These are phyloP conservation scores for Arachnomyces sp. DNA, from an alignment of 2,329 filamentous ascomycete species.

Conservation along the genomic window DNA sequence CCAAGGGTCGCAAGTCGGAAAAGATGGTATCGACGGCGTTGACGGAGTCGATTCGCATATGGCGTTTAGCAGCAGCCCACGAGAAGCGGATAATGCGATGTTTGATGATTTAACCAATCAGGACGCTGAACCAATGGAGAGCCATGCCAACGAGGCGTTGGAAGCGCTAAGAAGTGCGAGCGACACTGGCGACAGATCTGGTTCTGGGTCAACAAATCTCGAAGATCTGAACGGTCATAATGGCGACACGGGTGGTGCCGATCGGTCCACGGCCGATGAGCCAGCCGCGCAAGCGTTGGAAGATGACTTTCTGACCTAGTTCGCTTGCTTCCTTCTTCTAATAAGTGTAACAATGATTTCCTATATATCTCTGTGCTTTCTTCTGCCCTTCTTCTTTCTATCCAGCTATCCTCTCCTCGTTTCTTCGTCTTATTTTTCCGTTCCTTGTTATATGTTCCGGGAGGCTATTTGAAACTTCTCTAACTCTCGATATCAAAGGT, in stretches of 20 bases:
- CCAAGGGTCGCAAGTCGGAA: constrained; percentile 11
- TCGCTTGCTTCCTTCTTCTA: constrained; percentile 3
- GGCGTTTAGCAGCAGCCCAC: constrained; percentile 31
- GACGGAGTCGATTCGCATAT: constrained; percentile 24
- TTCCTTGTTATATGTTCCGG: constrained; percentile 1
- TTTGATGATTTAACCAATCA: constrained; percentile 41
- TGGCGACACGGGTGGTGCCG: constrained; percentile 18
- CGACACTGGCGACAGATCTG: constrained; percentile 26
- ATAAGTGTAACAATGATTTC: neutral
- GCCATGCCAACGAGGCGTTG: constrained; percentile 40
- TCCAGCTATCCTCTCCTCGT: constrained; percentile 10
- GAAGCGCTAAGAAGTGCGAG: constrained; percentile 33
- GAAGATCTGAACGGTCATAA: constrained; percentile 14
- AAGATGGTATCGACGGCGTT: constrained; percentile 23
- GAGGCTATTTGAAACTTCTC: constrained; percentile 9
- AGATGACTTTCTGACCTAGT: constrained; percentile 19
- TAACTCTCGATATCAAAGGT: constrained; percentile 17
- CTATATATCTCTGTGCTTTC: constrained; percentile 6
- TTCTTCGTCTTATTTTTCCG: too few species aligned
- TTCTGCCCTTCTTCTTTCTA: constrained; percentile 8
- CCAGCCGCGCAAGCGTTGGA: constrained; percentile 12
- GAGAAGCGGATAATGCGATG: constrained; percentile 34
- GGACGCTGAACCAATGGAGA: constrained; percentile 29
- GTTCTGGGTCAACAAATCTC: constrained; percentile 15
- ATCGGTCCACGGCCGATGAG: constrained; percentile 9